Percentiles rank a stretch among this genome's conserved stretches.
Conservation (phyloP, 1,284 basidiomycete genomes). For the Sanguinoderma infundibulare region DNA sequence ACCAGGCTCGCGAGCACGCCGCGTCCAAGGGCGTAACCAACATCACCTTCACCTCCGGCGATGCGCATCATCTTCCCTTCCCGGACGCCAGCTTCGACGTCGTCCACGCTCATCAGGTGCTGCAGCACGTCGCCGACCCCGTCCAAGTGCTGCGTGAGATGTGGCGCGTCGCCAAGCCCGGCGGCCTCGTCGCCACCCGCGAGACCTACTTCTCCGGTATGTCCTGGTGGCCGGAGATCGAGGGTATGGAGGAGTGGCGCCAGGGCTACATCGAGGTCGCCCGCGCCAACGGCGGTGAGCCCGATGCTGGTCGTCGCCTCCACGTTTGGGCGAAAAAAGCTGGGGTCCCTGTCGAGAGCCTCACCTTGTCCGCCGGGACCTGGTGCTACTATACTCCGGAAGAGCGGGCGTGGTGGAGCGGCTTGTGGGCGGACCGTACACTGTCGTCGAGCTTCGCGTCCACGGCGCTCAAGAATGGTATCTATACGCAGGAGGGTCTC, state of each 20-base stretch:
- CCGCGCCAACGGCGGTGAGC: conserved; percentile 35
- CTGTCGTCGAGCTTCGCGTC: conserved; percentile 36
- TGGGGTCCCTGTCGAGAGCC: conserved; percentile 31
- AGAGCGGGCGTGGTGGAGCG: conserved; percentile 41
- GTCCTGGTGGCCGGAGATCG: conserved; percentile 39
- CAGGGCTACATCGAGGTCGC: conserved; percentile 32
- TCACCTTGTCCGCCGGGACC: conserved; percentile 33
- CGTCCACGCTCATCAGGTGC: conserved; percentile 51
- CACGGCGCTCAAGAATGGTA: conserved; percentile 33
- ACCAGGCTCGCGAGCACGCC: conserved; percentile 37
- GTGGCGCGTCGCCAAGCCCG: conserved; percentile 45
- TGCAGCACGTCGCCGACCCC: conserved; percentile 47
- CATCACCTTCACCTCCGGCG: conserved; percentile 39
- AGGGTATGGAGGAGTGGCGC: conserved; percentile 31
- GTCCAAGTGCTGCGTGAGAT: conserved; percentile 45
- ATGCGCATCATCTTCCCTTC: conserved; percentile 38
- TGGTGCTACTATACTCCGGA: conserved; percentile 42
- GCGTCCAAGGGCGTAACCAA: conserved; percentile 34
- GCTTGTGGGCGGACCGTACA: conserved; percentile 40
- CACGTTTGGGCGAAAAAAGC: conserved; percentile 37
- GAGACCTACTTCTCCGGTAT: conserved; percentile 39
- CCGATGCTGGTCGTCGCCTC: conserved; percentile 35
- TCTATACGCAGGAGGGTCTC: conserved; percentile 34
- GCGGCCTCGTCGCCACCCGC: conserved; percentile 46
- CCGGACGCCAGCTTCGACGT: conserved; percentile 46